Evolutionary conservation across 768 basidiomycete genomes (phyloP).

Genomic region (Lentinula lateritia): DNA sequence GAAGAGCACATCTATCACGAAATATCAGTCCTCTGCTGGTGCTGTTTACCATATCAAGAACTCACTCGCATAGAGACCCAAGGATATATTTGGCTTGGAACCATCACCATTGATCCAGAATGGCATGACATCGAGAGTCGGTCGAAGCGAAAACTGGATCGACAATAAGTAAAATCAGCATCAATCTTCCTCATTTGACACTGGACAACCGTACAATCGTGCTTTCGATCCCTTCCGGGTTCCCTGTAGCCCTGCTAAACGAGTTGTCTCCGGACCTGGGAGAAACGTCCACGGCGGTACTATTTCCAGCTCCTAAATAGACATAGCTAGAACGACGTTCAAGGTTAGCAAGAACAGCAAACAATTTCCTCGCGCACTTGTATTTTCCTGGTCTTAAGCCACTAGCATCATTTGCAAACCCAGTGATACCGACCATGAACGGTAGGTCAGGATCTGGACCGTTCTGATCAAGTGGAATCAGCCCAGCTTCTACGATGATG

Average conservation of each 20-base stretch:
- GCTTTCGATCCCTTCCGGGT: not conserved
- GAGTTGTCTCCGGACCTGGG: not conserved
- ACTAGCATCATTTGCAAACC: not conserved
- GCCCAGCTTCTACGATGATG: no score
- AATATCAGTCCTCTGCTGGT: not conserved
- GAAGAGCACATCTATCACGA: not conserved
- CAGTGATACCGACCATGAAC: not conserved
- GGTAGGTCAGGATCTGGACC: not conserved
- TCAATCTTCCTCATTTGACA: not conserved
- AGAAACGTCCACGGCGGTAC: not conserved
- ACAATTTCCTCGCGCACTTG: not conserved
- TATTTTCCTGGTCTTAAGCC: not conserved
- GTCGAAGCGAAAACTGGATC: not conserved
- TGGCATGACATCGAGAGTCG: not conserved
- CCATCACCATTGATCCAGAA: not conserved
- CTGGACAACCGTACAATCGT: not conserved
- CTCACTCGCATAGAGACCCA: not conserved
- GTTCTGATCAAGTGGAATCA: not conserved
- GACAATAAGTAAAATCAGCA: not conserved
- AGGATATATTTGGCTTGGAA: not conserved
- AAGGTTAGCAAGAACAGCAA: not conserved
- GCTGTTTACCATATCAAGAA: not conserved
- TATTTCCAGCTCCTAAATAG: not conserved
- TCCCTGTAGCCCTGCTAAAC: not conserved
- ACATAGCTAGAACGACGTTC: not conserved